A percentile compares a stretch with the other conserved stretches of the same genome.
These are phyloP conservation scores for Alternaria arborescens DNA, from an alignment of 2,329 filamentous ascomycete genomes.

Conservation along the genomic window DNA sequence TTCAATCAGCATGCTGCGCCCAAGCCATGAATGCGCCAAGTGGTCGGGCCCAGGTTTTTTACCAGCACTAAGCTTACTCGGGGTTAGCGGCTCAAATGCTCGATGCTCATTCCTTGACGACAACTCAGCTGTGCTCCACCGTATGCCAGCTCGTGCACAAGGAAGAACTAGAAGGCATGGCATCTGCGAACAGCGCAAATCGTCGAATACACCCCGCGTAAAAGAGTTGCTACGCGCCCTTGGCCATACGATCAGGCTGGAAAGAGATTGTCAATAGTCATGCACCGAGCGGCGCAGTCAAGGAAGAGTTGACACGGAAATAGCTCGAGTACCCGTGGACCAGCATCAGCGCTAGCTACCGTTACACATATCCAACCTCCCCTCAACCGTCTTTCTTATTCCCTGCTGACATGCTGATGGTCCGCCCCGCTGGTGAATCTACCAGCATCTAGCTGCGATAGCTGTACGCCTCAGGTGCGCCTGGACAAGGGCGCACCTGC, in stretches of 20 bases:
- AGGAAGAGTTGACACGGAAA: constrained; percentile 1
- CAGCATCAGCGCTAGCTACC: constrained; percentile 4
- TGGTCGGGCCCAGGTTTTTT: not conserved
- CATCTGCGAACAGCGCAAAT: constrained; percentile 2
- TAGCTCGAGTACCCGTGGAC: constrained; percentile 4
- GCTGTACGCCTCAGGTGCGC: constrained; percentile 7
- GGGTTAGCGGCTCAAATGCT: constrained; percentile 7
- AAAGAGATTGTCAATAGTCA: constrained; percentile 1
- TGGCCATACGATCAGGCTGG: not conserved
- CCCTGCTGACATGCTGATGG: constrained; percentile 11
- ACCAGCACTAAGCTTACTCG: constrained; percentile 2
- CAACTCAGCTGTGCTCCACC: constrained; percentile 16
- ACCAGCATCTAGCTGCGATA: constrained; percentile 8
- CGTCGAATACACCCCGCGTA: not conserved
- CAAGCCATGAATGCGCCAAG: constrained; percentile 13
- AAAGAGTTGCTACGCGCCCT: not conserved
- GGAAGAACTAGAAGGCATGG: constrained; percentile 3
- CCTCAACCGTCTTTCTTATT: constrained; percentile 2
- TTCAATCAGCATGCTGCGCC: constrained; percentile 9
- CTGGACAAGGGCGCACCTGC: constrained; percentile 10
- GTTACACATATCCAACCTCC: constrained; percentile 2
- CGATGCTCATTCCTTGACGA: constrained; percentile 12
- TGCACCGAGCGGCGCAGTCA: not conserved
- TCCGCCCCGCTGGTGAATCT: constrained; percentile 2
- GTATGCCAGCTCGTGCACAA: constrained; percentile 1